phyloP scores from a whole-genome alignment of 2,329 filamentous ascomycete genomes.

The Penicillium sp. region DNA sequence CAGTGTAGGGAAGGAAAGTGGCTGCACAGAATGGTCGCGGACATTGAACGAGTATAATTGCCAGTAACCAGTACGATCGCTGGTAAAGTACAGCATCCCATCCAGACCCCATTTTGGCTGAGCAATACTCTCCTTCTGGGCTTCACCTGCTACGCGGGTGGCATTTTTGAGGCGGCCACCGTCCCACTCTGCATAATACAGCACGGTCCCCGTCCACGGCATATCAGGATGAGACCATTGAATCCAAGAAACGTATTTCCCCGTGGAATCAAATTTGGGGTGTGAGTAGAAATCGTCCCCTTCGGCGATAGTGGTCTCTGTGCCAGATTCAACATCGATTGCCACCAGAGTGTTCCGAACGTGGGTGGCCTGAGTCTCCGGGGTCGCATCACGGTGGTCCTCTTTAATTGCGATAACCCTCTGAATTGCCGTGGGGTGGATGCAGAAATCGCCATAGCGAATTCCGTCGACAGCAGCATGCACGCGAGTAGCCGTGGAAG shows the following conservation, averaged over 20 bases:
- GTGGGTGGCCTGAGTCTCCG: constrained; percentile 24
- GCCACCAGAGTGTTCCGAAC: constrained; percentile 37
- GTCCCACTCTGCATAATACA: constrained; percentile 50
- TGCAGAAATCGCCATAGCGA: constrained; percentile 50
- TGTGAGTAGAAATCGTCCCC: constrained; percentile 58
- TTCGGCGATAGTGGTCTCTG: constrained; percentile 42
- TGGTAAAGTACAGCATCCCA: constrained; percentile 52
- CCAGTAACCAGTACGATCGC: constrained; percentile 51
- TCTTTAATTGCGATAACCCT: constrained; percentile 58
- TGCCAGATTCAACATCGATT: constrained; percentile 27
- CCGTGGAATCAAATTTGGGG: constrained; percentile 53
- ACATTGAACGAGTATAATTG: constrained; percentile 48
- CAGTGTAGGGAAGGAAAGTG: constrained; percentile 42
- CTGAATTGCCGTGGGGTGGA: constrained; percentile 34
- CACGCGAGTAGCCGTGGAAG: constrained; percentile 36
- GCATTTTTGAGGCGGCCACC: constrained; percentile 35
- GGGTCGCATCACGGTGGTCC: constrained; percentile 46
- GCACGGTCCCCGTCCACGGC: constrained; percentile 52
- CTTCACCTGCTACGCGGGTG: constrained; percentile 46
- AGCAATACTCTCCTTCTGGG: constrained; percentile 45
- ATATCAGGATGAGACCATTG: constrained; percentile 59
- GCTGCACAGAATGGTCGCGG: constrained; percentile 21
- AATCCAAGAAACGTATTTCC: constrained; percentile 53
- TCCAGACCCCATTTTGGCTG: constrained; percentile 57
- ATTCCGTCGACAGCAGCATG: constrained; percentile 27